A percentile compares a stretch with the other conserved stretches of the same genome.
phyloP scores from a whole-genome alignment of 2,329 filamentous ascomycete species.

The Orbilia blumenaviensis region DNA sequence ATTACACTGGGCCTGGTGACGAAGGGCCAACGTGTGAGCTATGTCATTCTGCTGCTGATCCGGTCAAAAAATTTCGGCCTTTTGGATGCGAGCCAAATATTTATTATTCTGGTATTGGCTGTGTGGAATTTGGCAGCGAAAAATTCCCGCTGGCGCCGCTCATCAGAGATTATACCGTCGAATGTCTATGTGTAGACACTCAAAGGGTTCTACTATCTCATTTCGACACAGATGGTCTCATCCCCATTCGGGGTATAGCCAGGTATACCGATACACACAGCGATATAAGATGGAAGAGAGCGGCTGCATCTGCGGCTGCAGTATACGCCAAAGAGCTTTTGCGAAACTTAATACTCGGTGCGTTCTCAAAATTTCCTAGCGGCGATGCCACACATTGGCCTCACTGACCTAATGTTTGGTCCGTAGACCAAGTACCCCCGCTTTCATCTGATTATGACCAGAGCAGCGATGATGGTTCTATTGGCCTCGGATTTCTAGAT shows the following conservation, averaged over 20 bases:
- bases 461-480: background rate
- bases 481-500: background rate
- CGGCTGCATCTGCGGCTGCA: conserved; percentile 1
- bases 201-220: background rate
- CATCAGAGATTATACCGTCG: too few relatives aligned
- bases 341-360: background rate
- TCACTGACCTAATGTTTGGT: too few relatives aligned
- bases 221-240: background rate
- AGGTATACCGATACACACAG: conserved; percentile 21
- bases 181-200: background rate
- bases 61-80: background rate
- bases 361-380: background rate
- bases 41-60: background rate
- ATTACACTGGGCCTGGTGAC: background rate
- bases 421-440: too few relatives aligned
- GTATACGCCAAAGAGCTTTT: conserved; percentile 4
- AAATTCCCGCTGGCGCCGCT: too few relatives aligned
- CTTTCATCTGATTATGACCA: background rate
- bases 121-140: too few relatives aligned
- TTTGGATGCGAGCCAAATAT: background rate
- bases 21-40: background rate
- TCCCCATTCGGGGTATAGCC: conserved; percentile 16
- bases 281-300: conserved; percentile 5
- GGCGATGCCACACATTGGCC: too few relatives aligned
- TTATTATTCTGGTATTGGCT: background rate